phyloP scores from a whole-genome alignment of 352 stramenopile species.

The Phytopythium montanum region DNA sequence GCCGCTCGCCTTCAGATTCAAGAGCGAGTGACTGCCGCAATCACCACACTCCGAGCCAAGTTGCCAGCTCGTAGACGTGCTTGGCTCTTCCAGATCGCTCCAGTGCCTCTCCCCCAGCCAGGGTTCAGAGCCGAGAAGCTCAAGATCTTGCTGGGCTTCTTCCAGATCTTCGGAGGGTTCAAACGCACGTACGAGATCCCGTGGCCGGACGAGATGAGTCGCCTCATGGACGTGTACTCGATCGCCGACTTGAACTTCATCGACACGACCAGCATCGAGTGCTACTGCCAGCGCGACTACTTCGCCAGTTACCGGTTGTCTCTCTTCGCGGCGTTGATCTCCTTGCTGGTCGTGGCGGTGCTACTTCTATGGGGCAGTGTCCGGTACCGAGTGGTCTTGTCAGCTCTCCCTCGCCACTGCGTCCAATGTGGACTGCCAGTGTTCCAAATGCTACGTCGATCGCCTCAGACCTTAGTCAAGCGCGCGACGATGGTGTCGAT shows the following conservation, averaged over 20 bases:
- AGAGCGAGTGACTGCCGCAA: conserved; percentile 16
- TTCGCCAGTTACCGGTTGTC: conserved; percentile 50
- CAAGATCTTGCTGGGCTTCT: conserved; percentile 76
- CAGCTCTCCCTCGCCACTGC: conserved; percentile 52
- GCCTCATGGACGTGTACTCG: conserved; percentile 63
- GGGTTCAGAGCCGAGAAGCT: conserved; percentile 62
- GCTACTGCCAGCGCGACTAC: conserved; percentile 59
- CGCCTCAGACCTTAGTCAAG: conserved; percentile 26
- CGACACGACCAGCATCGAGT: conserved; percentile 61
- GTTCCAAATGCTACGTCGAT: conserved; percentile 32
- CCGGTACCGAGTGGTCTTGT: conserved; percentile 52
- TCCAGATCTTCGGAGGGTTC: conserved; percentile 71
- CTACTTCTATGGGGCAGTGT: conserved; percentile 48
- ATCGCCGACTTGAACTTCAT: conserved; percentile 69
- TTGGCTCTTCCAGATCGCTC: conserved; percentile 43
- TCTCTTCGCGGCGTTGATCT: conserved; percentile 31
- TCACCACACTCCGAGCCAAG: neutral
- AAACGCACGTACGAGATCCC: conserved; percentile 74
- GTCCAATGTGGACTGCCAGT: conserved; percentile 56
- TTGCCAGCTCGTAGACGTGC: conserved; percentile 1
- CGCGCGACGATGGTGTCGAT: conserved; percentile 36
- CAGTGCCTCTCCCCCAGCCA: conserved; percentile 13
- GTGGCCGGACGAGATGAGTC: conserved; percentile 55
- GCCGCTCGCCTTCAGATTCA: conserved; percentile 20
- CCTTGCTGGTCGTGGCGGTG: conserved; percentile 30